Evolutionary conservation across 441 rosid genomes (phyloP).

Genomic region (Gossypium aridum): DNA sequence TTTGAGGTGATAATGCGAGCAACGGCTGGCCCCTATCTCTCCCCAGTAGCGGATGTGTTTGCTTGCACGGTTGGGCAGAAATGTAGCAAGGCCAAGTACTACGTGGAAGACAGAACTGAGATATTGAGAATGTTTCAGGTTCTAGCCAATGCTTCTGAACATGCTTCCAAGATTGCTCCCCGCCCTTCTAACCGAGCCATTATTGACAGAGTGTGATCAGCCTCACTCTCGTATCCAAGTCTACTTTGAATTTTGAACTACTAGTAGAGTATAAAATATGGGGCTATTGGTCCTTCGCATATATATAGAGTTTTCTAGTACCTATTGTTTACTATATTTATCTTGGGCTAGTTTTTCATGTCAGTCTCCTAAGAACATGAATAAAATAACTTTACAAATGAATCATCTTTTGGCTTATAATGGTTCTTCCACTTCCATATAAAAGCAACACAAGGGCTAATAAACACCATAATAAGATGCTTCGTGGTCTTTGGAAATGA

Average conservation of each 20-base stretch:
- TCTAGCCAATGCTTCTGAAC: constrained; percentile 44
- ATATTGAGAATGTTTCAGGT: constrained; percentile 71
- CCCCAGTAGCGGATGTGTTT: constrained; percentile 79
- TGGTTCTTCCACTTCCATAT: too few relatives aligned
- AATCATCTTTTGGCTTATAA: not conserved
- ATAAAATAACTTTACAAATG: not conserved
- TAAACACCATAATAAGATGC: not conserved
- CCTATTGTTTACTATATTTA: not conserved
- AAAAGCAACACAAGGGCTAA: too few relatives aligned
- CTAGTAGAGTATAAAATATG: not conserved
- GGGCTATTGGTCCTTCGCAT: not conserved
- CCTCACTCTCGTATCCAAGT: not conserved
- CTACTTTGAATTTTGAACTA: not conserved
- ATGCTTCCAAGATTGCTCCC: constrained; percentile 19
- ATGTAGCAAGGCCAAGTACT: constrained; percentile 91
- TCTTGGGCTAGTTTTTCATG: not conserved
- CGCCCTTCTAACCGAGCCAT: constrained; percentile 7
- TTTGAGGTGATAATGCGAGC: constrained; percentile 71
- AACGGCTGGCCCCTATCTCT: constrained; percentile 47
- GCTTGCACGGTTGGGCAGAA: constrained; percentile 90
- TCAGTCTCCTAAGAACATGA: not conserved
- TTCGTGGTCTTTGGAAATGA: not conserved
- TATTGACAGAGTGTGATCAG: constrained; percentile 13
- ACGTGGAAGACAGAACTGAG: constrained; percentile 70
- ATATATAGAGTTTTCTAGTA: not conserved